Base-by-base conservation (phyloP, 2,329 filamentous ascomycete species). In the Aspergillus clavatus region DNA sequence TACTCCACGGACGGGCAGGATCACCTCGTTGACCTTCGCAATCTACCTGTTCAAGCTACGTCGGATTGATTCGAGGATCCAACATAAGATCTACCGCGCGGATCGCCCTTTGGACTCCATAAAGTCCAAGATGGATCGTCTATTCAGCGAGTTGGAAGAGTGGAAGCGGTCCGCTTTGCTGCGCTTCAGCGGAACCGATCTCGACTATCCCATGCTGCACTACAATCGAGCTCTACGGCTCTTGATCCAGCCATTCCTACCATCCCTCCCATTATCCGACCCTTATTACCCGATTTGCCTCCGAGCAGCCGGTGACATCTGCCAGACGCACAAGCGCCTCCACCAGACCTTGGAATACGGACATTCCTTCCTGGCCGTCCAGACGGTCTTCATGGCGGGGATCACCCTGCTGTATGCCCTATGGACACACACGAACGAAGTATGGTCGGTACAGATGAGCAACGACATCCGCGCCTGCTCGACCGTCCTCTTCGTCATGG, bases 81-180 rank as follows among this genome's bases (percentile, higher is more conserved):
- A 77, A 49, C 67, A 73, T 42, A 74, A 73, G n/a, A 71, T 78
- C 27, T 78, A 78, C 51, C 68, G 75, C 11, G 70, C 72, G 11
- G 75, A 78, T 48, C 66, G 69, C 27, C 66, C 72, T 2, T 60
- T 76, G 3, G 61, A 67, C 21, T 60, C 70, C 3, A 59, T 77
- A 3, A 66, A 66, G n/a, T 64, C 68, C 19, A 77, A 77, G 52
- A 71, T 77, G 58, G 69, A 73, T 48, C 66, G 61, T 4, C 63
- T 75, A 1, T 69, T 73, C 38, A 61, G 67, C 24, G 65, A 72
- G 38, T 63, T 78, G 1, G 72, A 76, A 49, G 65, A 70, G 29
- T 77, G 74, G 75, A 72, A 70, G 53, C 51, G 61, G 42, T 67
- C 65, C 3, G 63, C 68, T 5, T 54, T 62, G n/a, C 53, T 49